Base-by-base conservation (phyloP, 1,139 yeast genomes). In the Taphrina betulina region DNA sequence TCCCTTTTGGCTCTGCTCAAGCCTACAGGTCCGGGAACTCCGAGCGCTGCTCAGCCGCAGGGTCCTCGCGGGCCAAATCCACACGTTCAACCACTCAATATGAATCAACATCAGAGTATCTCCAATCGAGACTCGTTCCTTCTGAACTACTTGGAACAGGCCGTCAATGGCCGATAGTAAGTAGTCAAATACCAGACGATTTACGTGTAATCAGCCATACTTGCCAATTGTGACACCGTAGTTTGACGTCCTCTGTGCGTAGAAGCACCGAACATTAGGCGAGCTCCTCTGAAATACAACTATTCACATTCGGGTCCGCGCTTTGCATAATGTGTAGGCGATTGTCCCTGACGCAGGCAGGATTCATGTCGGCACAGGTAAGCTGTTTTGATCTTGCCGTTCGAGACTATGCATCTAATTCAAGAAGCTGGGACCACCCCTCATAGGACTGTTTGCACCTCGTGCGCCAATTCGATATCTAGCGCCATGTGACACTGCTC, bases 391-490 rank as follows among this genome's bases (percentile, higher is more conserved):
- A 7, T 14, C 5, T 8, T 28, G 31, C n/a, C 7, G 5, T 17
- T 38, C 4, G 5, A 22, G 8, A 4, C 1, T n/a, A 19, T 17
- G 42, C 14, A 19, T 20, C 8, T 19, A 8, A 10, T 61, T 78
- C 26, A 85, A 35, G 83, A 72, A 52, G 83, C 73, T 62, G 67
- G 73, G 36, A 64, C 75, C 53, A 68, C 75, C 77, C 69, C 62
- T 43, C 45, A 24, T 54, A 16, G 38, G 29, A 35, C 76, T 87
- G 43, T 88, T 88, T 66, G 77, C 77, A 26, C 85, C 94, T 3
- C 74, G 80, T 53, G 82, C 85, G 3, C 94, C 95, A n/a, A 68
- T 82, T 12, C 74, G 76, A 33, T 78, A 75, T 63, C 65, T 76
- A 1, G 72, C 70, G 23, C 85, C 85, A 1, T 64, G 71, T 1